Evolutionary conservation across 495 filamentous ascomycete species (phyloP).

Genomic region (Chaetomidium leptoderma): DNA sequence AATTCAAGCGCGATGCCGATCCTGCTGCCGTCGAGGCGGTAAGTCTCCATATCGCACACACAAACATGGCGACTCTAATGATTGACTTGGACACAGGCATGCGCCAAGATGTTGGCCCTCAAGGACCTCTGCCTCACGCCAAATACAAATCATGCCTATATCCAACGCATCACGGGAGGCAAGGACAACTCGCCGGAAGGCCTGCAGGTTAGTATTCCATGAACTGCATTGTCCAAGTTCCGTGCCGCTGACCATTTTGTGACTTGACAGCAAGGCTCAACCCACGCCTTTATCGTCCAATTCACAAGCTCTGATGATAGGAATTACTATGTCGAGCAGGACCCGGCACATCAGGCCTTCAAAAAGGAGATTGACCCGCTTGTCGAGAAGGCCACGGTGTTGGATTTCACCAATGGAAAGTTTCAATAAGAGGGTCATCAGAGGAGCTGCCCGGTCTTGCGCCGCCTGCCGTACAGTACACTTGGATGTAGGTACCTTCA

Average conservation of each 20-base stretch:
- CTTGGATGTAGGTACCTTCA: too few species aligned
- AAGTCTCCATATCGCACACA: conserved; percentile 24
- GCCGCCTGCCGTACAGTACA: too few species aligned
- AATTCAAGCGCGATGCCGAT: conserved; percentile 48
- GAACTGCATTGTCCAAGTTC: too few species aligned
- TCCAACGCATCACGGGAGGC: conserved; percentile 55
- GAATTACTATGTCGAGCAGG: conserved; percentile 51
- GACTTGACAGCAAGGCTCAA: conserved; percentile 45
- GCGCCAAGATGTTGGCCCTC: conserved; percentile 29
- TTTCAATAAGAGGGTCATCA: conserved; percentile 21
- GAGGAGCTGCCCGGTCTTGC: too few species aligned
- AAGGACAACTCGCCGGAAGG: conserved; percentile 60
- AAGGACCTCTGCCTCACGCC: conserved; percentile 46
- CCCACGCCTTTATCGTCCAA: conserved; percentile 59
- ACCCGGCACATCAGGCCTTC: conserved; percentile 49
- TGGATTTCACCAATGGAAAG: conserved; percentile 43
- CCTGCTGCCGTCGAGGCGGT: conserved; percentile 46
- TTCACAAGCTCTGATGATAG: conserved; percentile 56
- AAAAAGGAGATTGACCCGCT: conserved; percentile 35
- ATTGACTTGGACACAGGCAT: conserved; percentile 23
- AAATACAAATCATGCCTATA: conserved; percentile 51
- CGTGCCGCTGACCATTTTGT: conserved; percentile 21
- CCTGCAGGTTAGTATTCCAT: conserved; percentile 48
- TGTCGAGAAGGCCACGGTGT: conserved; percentile 41
- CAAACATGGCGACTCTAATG: too few species aligned